Conservation (phyloP, 177 flowering plant species). For the Vitis hybrid region DNA sequence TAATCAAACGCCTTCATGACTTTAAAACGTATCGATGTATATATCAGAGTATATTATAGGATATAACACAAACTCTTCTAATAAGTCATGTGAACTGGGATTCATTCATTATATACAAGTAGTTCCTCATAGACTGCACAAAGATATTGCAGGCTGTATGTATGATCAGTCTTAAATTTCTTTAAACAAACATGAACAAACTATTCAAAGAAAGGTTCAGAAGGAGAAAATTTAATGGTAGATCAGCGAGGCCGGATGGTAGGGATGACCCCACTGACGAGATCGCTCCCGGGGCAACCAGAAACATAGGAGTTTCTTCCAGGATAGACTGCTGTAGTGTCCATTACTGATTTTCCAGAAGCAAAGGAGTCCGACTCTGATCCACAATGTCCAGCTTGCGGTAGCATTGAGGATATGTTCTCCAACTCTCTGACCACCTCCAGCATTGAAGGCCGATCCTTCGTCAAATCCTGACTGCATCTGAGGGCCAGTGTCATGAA, state of each 20-base stretch:
- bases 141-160: no score
- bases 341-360: not conserved
- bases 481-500: slow-evolving; percentile 22
- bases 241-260: slow-evolving; percentile 18
- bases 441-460: slow-evolving; percentile 17
- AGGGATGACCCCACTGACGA: slow-evolving; percentile 20
- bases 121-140: no score
- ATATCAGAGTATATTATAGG: no score
- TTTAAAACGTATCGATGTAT: no score
- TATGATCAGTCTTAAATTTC: no score
- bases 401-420: slow-evolving; percentile 3
- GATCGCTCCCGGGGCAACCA: slow-evolving; percentile 9
- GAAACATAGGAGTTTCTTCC: not conserved
- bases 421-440: slow-evolving; percentile 25
- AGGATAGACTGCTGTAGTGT: slow-evolving; percentile 3
- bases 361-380: slow-evolving; percentile 1
- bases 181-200: no score
- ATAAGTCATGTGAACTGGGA: no score
- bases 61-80: no score
- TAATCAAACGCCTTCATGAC: no score
- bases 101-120: no score
- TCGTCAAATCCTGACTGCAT: slow-evolving; percentile 15
- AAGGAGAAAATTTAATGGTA: no score
- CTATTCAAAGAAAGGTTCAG: no score
- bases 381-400: not conserved